Evolutionary conservation across 805 yeast species (phyloP).

Genomic region (Metahyphopichia silvanorum): DNA sequence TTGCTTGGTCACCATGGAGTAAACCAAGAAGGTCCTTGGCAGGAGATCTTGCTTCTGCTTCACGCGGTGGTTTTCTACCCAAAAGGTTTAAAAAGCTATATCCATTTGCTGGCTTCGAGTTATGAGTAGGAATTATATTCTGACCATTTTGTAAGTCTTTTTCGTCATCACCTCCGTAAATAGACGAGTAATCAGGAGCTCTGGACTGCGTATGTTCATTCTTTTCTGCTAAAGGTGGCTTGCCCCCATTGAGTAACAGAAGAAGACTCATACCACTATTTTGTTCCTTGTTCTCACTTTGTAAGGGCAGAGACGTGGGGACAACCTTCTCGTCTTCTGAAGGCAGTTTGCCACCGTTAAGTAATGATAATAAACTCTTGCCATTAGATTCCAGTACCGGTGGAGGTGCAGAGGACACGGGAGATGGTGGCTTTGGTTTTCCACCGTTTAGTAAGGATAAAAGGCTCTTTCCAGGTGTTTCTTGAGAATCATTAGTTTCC

Average conservation of each 20-base stretch:
- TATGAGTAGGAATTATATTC: background rate
- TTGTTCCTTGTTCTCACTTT: background rate
- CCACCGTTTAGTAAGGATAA: too few relatives aligned
- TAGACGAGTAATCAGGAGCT: slow-evolving; percentile 2
- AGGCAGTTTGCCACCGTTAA: slow-evolving; percentile 14
- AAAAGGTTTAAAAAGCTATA: slow-evolving; percentile 12
- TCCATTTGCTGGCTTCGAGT: background rate
- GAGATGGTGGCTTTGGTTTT: too few relatives aligned
- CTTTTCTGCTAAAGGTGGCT: background rate
- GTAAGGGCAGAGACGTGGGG: background rate
- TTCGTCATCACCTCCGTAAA: slow-evolving; percentile 1
- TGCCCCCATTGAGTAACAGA: slow-evolving; percentile 16
- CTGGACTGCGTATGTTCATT: too few relatives aligned
- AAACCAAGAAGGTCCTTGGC: slow-evolving; percentile 19
- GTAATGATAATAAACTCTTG: slow-evolving; percentile 17
- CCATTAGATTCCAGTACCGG: too few relatives aligned
- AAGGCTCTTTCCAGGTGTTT: background rate
- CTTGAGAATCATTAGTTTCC: background rate
- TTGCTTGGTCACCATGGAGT: slow-evolving; percentile 12
- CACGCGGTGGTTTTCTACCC: slow-evolving; percentile 5
- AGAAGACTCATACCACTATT: slow-evolving; percentile 17
- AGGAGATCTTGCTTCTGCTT: slow-evolving; percentile 9
- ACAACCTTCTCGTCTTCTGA: too few relatives aligned
- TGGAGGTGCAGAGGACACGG: too few relatives aligned
- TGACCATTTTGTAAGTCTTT: slow-evolving; percentile 4